phyloP scores from a whole-genome alignment of 371 early-diverging fungal species.

The Enterospora canceri region DNA sequence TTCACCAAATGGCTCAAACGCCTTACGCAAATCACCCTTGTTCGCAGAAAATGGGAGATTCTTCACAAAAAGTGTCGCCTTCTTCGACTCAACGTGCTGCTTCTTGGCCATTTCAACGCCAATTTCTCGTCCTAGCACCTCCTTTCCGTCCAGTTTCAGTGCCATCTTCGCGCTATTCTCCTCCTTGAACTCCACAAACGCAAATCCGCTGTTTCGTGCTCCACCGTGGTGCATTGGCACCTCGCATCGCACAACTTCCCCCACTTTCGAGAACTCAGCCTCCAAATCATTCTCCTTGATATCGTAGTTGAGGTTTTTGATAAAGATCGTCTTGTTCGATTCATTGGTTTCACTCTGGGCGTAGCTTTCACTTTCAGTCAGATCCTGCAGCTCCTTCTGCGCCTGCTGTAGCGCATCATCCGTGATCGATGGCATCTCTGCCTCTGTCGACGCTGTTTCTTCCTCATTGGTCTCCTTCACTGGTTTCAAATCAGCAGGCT shows the following conservation, averaged over 20 bases:
- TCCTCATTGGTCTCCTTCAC: background rate
- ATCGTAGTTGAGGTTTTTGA: slow-evolving; percentile 51
- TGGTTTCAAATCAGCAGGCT: background rate
- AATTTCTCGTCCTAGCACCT: slow-evolving; percentile 39
- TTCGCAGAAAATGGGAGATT: slow-evolving; percentile 36
- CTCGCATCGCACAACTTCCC: slow-evolving; percentile 44
- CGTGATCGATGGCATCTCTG: background rate
- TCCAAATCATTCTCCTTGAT: slow-evolving; percentile 46
- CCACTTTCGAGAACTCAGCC: slow-evolving; percentile 48
- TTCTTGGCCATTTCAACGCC: slow-evolving; percentile 36
- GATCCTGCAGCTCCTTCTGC: too few species aligned
- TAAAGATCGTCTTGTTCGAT: slow-evolving; percentile 48
- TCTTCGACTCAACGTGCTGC: too few species aligned
- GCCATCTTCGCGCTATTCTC: slow-evolving; percentile 42
- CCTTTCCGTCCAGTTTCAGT: slow-evolving; percentile 43
- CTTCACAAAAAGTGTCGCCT: slow-evolving; percentile 45
- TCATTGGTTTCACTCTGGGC: slow-evolving; percentile 24
- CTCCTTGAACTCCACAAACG: slow-evolving; percentile 54
- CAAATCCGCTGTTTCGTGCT: slow-evolving; percentile 54
- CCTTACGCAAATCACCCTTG: slow-evolving; percentile 32
- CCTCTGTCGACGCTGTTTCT: background rate
- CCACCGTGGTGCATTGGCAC: slow-evolving; percentile 45
- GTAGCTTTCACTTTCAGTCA: background rate
- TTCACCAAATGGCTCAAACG: slow-evolving; percentile 28
- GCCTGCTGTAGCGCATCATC: too few species aligned